Evolutionary conservation across 768 basidiomycete genomes (phyloP), one percentile per base, ranked within the genome.

Genomic region (Panaeolus cyanescens): DNA sequence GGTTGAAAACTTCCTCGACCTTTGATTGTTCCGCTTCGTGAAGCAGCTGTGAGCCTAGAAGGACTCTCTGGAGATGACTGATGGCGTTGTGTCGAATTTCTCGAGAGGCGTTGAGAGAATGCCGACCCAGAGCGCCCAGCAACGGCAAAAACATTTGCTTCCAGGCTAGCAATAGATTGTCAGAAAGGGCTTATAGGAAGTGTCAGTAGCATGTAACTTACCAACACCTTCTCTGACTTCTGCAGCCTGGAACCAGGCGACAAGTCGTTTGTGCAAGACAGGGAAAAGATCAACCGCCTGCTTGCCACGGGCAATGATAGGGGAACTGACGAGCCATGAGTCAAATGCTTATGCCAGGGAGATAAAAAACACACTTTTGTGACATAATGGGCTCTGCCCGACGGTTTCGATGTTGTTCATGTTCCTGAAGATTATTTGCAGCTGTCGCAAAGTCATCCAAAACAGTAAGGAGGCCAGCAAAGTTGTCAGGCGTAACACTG

Each of bases 381-480:
- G 80, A 70, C 17, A 82, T 80, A 32, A 85, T 71, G 3, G 80
- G 78, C 59, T 85, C 84, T 32, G 75, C 73, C 36, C 83, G 81
- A 42, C 83, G 82, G 31, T 82, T 79, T 67, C 76, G 82, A 32
- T 80, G 77, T 59, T 86, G 84, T 56, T 87, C 85, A 33, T 79
- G 78, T 64, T 89, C 86, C 22, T 85, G 80, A 3, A 82, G 77
- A 5, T 72, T 76, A 17, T 85, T 81, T n/a, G 94, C 92, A 6
- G 82, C 79, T 19, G 86, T 86, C 2, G 92, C 93, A 74, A 95
- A 98, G 57, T 95, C 93, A 62, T 95, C 92, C 60, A 99, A 72
- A 17, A 95, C 79, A 32, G 89, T 87, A 32, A 96, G 78, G 22
- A 98, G 80, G 2, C 92, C 93, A 2, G 76, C 71, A 72, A 92